A percentile compares a stretch with the other conserved stretches of the same genome.
These are phyloP conservation scores for Brassica rapa DNA, from an alignment of 345 rosid genomes.

Conservation along the genomic window DNA sequence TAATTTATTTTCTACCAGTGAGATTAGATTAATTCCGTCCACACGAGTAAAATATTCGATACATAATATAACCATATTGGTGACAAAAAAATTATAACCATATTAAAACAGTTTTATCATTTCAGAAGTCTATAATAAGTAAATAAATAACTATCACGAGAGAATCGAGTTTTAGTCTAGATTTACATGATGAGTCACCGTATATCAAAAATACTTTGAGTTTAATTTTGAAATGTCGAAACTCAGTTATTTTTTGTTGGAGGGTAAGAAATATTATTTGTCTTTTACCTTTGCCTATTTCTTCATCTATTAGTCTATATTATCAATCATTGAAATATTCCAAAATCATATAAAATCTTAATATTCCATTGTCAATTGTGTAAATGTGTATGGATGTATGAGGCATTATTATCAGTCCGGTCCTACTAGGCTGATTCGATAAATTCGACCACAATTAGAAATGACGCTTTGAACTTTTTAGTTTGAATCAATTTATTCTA, in stretches of 20 bases:
- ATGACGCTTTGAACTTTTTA: neutral
- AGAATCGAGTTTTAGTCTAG: neutral
- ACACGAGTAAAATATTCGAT: constrained; percentile 5
- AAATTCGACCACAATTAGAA: neutral
- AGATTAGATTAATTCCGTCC: constrained; percentile 19
- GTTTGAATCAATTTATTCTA: neutral
- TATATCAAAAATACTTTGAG: neutral
- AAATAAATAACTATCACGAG: neutral
- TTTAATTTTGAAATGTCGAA: neutral
- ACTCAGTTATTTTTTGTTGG: neutral
- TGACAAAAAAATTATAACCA: too few relatives aligned
- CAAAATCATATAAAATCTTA: constrained; percentile 28
- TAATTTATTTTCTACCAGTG: neutral
- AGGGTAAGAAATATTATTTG: neutral
- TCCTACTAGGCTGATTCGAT: neutral
- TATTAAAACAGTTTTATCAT: neutral
- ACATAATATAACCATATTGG: neutral
- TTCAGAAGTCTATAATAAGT: neutral
- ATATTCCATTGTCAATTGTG: constrained; percentile 3
- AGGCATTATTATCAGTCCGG: neutral
- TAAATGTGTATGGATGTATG: neutral
- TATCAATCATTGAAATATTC: constrained; percentile 21
- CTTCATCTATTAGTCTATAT: neutral
- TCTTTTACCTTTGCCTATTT: neutral
- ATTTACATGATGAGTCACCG: neutral